Conservation (phyloP, 2,329 filamentous ascomycete species). For the Apiospora marii region DNA sequence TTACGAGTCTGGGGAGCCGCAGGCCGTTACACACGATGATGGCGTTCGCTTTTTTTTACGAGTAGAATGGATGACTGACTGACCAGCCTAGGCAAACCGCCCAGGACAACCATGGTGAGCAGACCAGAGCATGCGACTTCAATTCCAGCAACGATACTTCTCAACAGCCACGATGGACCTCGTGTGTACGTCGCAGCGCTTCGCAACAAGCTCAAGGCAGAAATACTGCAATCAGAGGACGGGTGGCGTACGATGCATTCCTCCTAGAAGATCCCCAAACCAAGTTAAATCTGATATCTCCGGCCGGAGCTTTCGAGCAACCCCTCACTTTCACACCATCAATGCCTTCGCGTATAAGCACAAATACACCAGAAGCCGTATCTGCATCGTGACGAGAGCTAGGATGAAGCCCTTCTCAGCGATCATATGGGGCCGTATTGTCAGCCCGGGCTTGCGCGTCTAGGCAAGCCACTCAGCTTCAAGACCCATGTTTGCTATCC, state of each 20-base stretch:
- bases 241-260: neutral
- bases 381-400: neutral
- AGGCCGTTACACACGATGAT: neutral
- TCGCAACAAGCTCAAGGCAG: neutral
- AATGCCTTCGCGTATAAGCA: neutral
- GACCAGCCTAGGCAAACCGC: neutral
- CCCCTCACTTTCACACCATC: neutral
- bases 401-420: neutral
- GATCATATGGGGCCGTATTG: neutral
- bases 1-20: neutral
- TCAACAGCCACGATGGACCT: neutral
- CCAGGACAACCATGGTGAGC: neutral
- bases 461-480: slow-evolving; percentile 1
- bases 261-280: neutral
- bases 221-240: no score
- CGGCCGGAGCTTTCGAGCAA: neutral
- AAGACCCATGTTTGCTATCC: slow-evolving; percentile 10
- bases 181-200: neutral
- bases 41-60: neutral
- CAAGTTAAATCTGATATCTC: neutral
- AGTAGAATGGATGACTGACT: neutral
- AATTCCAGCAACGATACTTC: neutral
- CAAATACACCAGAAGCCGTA: neutral
- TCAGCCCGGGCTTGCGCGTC: neutral
- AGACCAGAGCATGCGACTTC: neutral